Evolutionary conservation across 1,284 basidiomycete species (phyloP).

Genomic region (Ceratobasidium sp.): DNA sequence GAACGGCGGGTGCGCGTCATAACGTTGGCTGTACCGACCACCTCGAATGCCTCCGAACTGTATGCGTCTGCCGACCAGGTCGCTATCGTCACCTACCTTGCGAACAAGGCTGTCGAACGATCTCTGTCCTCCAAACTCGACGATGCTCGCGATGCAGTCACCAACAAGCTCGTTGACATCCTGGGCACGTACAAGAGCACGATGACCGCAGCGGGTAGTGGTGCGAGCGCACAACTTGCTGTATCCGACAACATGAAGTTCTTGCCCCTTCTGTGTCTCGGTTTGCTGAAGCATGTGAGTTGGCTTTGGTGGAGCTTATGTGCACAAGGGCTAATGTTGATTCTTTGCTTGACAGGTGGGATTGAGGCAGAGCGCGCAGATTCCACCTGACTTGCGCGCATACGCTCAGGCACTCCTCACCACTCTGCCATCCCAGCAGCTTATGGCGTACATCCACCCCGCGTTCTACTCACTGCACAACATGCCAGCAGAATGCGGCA

Average conservation of each 20-base stretch:
- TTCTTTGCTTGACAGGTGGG: conserved; percentile 71
- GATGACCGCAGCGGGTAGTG: conserved; percentile 93
- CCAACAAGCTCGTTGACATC: conserved; percentile 92
- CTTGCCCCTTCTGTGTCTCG: conserved; percentile 90
- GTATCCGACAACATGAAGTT: conserved; percentile 95
- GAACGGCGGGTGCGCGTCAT: conserved; percentile 97
- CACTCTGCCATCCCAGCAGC: conserved; percentile 89
- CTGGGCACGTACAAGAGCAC: conserved; percentile 94
- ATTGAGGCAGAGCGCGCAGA: conserved; percentile 93
- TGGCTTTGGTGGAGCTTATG: background rate
- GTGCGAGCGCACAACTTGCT: conserved; percentile 94
- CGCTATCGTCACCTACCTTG: conserved; percentile 89
- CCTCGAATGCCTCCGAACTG: conserved; percentile 91
- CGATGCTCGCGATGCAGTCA: conserved; percentile 90
- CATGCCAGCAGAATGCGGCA: conserved; percentile 89
- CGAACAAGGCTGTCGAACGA: conserved; percentile 98
- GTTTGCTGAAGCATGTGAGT: conserved; percentile 92
- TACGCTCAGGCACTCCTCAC: conserved; percentile 95
- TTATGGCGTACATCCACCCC: conserved; percentile 95
- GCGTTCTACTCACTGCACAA: conserved; percentile 97
- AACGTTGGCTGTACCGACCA: conserved; percentile 93
- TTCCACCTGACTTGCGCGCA: conserved; percentile 94
- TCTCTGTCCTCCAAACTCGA: conserved; percentile 91
- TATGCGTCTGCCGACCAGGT: conserved; percentile 96
- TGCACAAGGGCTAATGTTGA: background rate